Percentiles rank a stretch among this genome's conserved stretches.
phyloP scores from a whole-genome alignment of 2,329 filamentous ascomycete species.

The Penicillium crustosum region DNA sequence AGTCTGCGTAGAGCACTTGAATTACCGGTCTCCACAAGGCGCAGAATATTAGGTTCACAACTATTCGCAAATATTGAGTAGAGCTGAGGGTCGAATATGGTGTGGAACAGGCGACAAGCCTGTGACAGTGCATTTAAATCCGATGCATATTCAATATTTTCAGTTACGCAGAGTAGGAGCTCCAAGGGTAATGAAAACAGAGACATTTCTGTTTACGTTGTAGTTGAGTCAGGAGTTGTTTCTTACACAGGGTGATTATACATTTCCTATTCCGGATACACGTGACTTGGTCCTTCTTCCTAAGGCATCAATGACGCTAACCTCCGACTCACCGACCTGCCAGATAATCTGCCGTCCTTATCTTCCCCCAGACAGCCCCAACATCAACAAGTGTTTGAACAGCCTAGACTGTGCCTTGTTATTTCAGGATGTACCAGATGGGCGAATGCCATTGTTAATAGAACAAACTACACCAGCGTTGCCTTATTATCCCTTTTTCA shows the following conservation, averaged over 20 bases:
- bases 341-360: conserved; percentile 15
- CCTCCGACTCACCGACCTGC: conserved; percentile 7
- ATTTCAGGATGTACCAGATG: not conserved
- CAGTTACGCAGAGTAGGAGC: not conserved
- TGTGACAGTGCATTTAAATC: not conserved
- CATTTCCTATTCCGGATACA: not conserved
- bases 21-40: not conserved
- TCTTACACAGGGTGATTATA: not conserved
- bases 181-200: not conserved
- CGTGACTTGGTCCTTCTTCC: not conserved
- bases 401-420: not conserved
- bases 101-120: not conserved
- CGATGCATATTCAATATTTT: not conserved
- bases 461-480: not conserved
- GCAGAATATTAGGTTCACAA: not conserved
- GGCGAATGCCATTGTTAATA: not conserved
- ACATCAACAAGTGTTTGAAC: conserved; percentile 1
- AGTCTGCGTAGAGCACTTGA: not conserved
- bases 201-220: not conserved
- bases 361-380: conserved; percentile 7
- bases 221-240: not conserved
- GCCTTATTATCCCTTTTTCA: not conserved
- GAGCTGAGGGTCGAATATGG: not conserved
- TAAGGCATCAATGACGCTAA: conserved; percentile 11
- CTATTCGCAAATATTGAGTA: not conserved